Evolutionary conservation across 2,329 filamentous ascomycete genomes (phyloP).

Genomic region (Colletotrichum spaethianum): DNA sequence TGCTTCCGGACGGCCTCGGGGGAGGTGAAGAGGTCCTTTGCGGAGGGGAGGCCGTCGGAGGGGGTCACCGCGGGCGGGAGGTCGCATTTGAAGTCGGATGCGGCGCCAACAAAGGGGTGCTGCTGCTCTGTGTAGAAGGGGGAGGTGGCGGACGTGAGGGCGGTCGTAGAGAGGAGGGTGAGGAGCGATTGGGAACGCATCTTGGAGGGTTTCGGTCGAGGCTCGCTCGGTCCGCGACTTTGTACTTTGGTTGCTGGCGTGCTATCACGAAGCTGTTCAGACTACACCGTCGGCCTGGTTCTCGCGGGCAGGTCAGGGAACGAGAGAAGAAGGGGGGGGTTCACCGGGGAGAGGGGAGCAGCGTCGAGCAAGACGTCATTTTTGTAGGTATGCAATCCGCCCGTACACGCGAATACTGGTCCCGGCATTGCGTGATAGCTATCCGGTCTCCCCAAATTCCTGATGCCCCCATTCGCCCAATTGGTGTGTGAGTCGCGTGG

Average conservation of each 20-base stretch:
- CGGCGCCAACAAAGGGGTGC: not conserved
- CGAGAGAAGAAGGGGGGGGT: not conserved
- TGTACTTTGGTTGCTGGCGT: not conserved
- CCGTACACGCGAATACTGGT: not conserved
- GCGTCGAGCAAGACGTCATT: not conserved
- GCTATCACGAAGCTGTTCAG: not conserved
- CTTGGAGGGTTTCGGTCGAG: not conserved
- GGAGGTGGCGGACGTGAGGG: conserved; percentile 2
- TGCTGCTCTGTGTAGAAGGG: not conserved
- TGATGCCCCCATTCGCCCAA: not conserved
- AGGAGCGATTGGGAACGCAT: conserved; percentile 26
- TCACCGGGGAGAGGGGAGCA: not conserved
- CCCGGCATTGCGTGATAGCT: conserved; percentile 32
- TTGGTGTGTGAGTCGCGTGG: not conserved
- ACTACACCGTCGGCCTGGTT: not conserved
- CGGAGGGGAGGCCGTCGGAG: conserved; percentile 51
- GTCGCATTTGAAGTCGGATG: conserved; percentile 49
- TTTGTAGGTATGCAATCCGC: conserved; percentile 21
- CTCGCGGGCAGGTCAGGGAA: not conserved
- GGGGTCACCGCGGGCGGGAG: conserved; percentile 53
- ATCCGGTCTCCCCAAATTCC: not conserved
- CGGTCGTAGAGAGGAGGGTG: conserved; percentile 6
- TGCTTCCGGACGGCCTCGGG: conserved; percentile 55
- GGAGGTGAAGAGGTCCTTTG: conserved; percentile 50
- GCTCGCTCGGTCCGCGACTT: not conserved